Base-by-base conservation (phyloP, 2,329 filamentous ascomycete species). In the Arthrinium phaeospermum region DNA sequence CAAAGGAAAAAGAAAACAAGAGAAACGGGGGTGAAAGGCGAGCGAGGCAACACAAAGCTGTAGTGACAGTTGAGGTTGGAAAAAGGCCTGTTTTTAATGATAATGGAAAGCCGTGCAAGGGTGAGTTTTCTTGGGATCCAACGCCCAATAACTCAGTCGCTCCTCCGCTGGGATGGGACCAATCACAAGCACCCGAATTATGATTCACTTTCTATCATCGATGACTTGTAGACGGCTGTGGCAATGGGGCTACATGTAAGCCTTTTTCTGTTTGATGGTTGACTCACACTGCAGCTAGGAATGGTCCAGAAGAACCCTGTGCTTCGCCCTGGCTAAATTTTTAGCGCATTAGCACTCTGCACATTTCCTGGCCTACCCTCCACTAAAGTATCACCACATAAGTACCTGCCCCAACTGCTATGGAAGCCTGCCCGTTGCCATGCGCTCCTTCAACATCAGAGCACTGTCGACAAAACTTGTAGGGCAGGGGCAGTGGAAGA, bases 1-100 rank as follows among this genome's bases (percentile, higher is more conserved):
- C 51, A 76, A 75, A 75, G 70, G 49, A 73, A 72, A 76, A n/a
- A 68, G 70, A 61, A 12, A n/a, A 1, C 14, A 51, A 72, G 53
- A 53, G 16, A 22, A 41, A 64, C 3, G 16, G 30, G 16, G 34
- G 34, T n/a, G 12, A 64, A 64, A n/a, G 34, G n/a, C n/a, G 57
- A 41, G 30, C 41, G 34, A 64, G 22, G 34, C 10, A 22, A 41
- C 57, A 41, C 57, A 64, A 64, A 41, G 34, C 8, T 30, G 57
- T 64, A n/a, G 34, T 64, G 19, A 64, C 57, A n/a, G 57, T 34
- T 41, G 30, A 37, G n/a, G 57, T 64, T 64, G 57, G 34, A n/a
- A 37, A 64, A 41, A 37, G 14, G 41, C 1, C 19, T 14, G 57
- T 22, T 64, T 34, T 64, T 37, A 37, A 41, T 24, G 10, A 30